A percentile compares a stretch with the other conserved stretches of the same genome.
Conservation (phyloP, 2,329 filamentous ascomycete species). For the Apiospora aurea region DNA sequence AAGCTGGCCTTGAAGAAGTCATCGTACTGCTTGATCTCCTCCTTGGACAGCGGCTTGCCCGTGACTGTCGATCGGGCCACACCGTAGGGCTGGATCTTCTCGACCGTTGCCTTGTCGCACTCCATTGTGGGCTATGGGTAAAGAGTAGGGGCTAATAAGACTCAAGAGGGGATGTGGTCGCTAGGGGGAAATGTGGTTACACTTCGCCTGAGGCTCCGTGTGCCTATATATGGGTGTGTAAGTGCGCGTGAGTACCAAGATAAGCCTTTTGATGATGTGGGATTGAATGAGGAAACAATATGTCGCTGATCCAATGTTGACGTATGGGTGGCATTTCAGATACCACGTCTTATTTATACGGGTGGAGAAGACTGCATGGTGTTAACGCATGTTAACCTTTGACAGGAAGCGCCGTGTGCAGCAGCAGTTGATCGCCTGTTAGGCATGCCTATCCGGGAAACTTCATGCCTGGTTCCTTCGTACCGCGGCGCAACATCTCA, state of each 20-base stretch:
- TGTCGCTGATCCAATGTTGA: conserved; percentile 13
- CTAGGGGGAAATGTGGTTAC: background rate
- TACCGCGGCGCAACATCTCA: background rate
- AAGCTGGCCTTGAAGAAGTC: conserved; percentile 78
- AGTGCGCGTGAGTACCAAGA: background rate
- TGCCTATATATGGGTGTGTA: background rate
- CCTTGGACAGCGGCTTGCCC: conserved; percentile 66
- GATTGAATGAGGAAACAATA: background rate
- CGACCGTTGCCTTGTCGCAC: conserved; percentile 45
- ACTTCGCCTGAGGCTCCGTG: conserved; percentile 11
- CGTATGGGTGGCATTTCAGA: conserved; percentile 7
- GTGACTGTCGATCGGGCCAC: conserved; percentile 69
- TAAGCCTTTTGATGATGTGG: background rate
- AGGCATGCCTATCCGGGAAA: conserved; percentile 11
- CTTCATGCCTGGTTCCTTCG: background rate
- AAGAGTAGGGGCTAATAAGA: background rate
- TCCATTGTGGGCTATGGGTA: conserved; percentile 23
- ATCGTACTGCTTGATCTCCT: conserved; percentile 73
- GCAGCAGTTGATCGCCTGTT: conserved; percentile 14
- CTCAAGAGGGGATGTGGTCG: background rate
- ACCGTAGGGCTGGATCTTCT: conserved; percentile 70
- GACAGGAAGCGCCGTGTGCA: background rate
- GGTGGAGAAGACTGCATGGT: background rate
- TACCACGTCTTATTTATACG: conserved; percentile 12
- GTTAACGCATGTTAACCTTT: background rate